These are phyloP conservation scores for Yamadazyma taylorii DNA, from an alignment of 1,139 yeast species.

Conservation along the genomic window DNA sequence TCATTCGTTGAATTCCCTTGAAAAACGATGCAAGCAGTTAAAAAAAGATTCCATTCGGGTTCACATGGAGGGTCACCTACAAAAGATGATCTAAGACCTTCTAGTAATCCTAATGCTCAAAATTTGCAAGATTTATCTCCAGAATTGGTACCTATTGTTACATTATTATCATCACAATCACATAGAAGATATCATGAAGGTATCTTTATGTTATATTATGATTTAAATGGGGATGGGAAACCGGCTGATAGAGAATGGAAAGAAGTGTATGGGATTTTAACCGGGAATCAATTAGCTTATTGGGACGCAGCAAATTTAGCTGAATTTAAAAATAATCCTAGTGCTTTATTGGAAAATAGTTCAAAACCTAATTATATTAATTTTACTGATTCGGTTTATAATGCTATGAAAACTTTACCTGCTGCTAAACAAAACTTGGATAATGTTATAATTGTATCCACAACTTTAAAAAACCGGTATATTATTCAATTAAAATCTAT, in stretches of 20 bases:
- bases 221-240: constrained; percentile 78
- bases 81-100: constrained; percentile 11
- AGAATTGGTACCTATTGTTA: constrained; percentile 73
- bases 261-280: constrained; percentile 87
- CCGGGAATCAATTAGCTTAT: constrained; percentile 87
- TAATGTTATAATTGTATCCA: constrained; percentile 82
- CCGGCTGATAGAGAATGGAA: constrained; percentile 85
- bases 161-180: constrained; percentile 67
- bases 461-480: constrained; percentile 86
- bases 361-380: constrained; percentile 86
- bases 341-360: constrained; percentile 52
- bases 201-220: constrained; percentile 68
- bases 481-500: constrained; percentile 71
- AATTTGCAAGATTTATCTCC: constrained; percentile 46
- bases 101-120: constrained; percentile 7
- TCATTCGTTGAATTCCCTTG: neutral
- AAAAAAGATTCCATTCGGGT: constrained; percentile 21
- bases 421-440: constrained; percentile 62
- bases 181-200: constrained; percentile 78
- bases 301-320: constrained; percentile 88
- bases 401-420: constrained; percentile 64
- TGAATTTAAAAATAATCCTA: constrained; percentile 45
- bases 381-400: constrained; percentile 87
- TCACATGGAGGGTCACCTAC: constrained; percentile 15
- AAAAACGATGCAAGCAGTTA: constrained; percentile 20